Base-by-base conservation (phyloP, 2,329 filamentous ascomycete genomes). In the Exophiala sp. region DNA sequence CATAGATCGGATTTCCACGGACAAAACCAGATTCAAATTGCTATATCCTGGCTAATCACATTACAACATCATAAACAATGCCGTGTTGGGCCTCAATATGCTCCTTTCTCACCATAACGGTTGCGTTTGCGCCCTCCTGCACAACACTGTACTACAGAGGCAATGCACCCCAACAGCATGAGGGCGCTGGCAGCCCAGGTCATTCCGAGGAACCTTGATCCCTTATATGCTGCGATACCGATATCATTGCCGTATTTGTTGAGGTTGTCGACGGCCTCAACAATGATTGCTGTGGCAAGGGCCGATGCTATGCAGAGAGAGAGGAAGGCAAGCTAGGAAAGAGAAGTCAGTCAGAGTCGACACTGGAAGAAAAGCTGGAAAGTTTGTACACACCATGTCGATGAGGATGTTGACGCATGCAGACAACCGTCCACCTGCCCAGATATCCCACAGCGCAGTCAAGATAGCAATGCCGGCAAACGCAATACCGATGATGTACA, bases 251-350 rank as follows among this genome's bases (percentile, higher is more conserved):
- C 78, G 44, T 78, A 71, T 24, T 74, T 63, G 52, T 80, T 81
- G 53, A 83, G 72, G 0, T 75, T 60, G n/a, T 73, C 58, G 1
- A 71, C 65, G 2, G 73, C 77, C 63, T 81, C 78, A 46, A 75
- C 70, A 9, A 74, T 72, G 3, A 82, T 65, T 14, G 85, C 82
- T 0, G 78, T 85, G 23, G 82, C 79, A 21, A 90, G 83, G 59
- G 88, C 88, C 16, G 85, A 90, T 41, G 85, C 82, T 45, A 83
- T 81, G 2, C 85, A 85, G 60, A 85, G 75, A 10, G 81, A 68
- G 5, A 80, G 34, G 54, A 81, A 78, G 0, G 75, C 73, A n/a
- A 80, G 60, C 68, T 71, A 46, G 34, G 27, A 24, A 39, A 53
- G 5, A 27, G 22, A 21, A 23, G 30, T 46, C 50, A 46, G 18